Evolutionary conservation across 2,329 filamentous ascomycete species (phyloP).

Genomic region (Aaosphaeria pasadenensis): DNA sequence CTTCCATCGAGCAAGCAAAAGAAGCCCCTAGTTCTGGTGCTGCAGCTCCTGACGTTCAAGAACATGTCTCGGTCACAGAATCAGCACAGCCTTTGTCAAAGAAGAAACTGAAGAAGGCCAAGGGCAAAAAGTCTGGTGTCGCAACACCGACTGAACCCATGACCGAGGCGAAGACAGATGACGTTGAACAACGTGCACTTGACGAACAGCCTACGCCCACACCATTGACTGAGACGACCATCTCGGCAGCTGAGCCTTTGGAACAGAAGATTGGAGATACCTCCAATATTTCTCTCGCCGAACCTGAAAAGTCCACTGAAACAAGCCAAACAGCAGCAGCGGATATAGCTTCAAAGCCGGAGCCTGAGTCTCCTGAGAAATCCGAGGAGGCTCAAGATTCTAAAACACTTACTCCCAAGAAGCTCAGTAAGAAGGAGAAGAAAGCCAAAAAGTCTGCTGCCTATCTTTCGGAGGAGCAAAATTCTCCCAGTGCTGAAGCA

Average conservation of each 20-base stretch:
- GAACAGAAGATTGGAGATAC: too few species aligned
- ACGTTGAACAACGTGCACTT: background rate
- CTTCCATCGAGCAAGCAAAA: background rate
- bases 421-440: constrained; percentile 35
- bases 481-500: constrained; percentile 3
- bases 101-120: background rate
- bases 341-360: too few species aligned
- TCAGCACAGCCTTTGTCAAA: background rate
- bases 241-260: too few species aligned
- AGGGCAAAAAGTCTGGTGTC: background rate
- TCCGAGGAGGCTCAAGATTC: constrained; percentile 1
- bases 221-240: background rate
- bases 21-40: constrained; percentile 7
- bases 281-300: too few species aligned
- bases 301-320: too few species aligned
- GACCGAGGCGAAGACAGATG: too few species aligned
- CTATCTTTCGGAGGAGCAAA: constrained; percentile 7
- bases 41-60: background rate
- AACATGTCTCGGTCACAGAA: background rate
- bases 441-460: constrained; percentile 10
- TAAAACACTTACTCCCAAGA: constrained; percentile 19
- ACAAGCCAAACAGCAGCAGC: too few species aligned
- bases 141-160: background rate
- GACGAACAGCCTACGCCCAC: background rate
- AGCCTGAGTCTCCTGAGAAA: too few species aligned